phyloP scores from a whole-genome alignment of 1,139 yeast genomes.

The Yamadazyma diospyri region DNA sequence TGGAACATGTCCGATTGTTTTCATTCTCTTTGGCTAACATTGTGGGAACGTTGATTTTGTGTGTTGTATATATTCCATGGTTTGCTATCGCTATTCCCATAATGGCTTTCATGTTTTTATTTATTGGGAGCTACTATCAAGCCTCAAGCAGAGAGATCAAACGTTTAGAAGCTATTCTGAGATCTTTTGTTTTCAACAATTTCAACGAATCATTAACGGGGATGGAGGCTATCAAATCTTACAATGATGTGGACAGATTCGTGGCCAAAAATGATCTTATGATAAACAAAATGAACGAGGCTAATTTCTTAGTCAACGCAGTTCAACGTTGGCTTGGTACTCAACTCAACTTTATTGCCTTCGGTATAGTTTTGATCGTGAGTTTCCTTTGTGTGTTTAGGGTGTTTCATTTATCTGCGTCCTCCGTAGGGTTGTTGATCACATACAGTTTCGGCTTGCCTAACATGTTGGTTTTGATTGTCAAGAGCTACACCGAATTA shows the following conservation, averaged over 20 bases:
- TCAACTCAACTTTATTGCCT: slow-evolving; percentile 57
- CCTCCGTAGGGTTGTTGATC: slow-evolving; percentile 70
- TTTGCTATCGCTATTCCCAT: slow-evolving; percentile 21
- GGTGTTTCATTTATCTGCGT: slow-evolving; percentile 58
- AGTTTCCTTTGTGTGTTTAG: slow-evolving; percentile 63
- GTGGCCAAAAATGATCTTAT: slow-evolving; percentile 44
- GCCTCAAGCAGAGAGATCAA: slow-evolving; percentile 75
- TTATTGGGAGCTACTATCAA: slow-evolving; percentile 51
- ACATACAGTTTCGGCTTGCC: slow-evolving; percentile 57
- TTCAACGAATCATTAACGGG: slow-evolving; percentile 77
- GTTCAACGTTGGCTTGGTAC: slow-evolving; percentile 83
- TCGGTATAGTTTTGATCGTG: slow-evolving; percentile 44
- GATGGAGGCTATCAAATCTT: slow-evolving; percentile 66
- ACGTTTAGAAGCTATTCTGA: slow-evolving; percentile 71
- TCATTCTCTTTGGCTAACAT: slow-evolving; percentile 47
- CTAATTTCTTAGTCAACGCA: slow-evolving; percentile 63
- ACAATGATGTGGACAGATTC: slow-evolving; percentile 49
- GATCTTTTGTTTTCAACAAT: slow-evolving; percentile 74
- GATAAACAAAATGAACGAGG: slow-evolving; percentile 69
- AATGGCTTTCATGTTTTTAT: slow-evolving; percentile 23
- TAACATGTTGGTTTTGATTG: slow-evolving; percentile 46
- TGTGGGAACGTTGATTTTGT: slow-evolving; percentile 62
- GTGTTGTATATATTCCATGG: slow-evolving; percentile 74
- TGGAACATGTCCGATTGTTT: slow-evolving; percentile 56
- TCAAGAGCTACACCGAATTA: slow-evolving; percentile 61